Evolutionary conservation across 2,329 filamentous ascomycete species (phyloP), one percentile per base, ranked within the genome.

Genomic region (Emydomyces testavorans): DNA sequence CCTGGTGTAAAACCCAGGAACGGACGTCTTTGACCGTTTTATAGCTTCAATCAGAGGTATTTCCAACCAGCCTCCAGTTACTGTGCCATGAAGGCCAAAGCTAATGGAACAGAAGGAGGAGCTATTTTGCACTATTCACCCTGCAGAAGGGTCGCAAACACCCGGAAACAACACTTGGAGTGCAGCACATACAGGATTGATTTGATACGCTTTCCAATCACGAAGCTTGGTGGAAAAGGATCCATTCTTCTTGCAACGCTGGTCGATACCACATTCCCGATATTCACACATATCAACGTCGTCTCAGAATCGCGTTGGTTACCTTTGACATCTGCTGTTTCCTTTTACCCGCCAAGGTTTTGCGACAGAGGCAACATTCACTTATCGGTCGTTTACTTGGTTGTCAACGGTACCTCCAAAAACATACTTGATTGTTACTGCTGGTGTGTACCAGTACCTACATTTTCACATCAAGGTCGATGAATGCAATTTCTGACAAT

Each of bases 191-290:
- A 16, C 23, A 8, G n/a, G 11, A 18, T 46, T 46, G 23, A 26
- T 38, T 38, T 38, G 43, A 46, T 40, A 24, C 29, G 2, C 34
- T 41, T 28, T 11, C 16, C 16, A 34, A 26, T 24, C 36, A 15
- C 21, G 28, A 39, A 29, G 16, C 35, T 29, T 26, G 23, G 8
- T 23, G 34, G 34, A 38, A 31, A 32, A 32, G 47, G 43, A 50
- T 38, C 50, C 44, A 49, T 46, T 42, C 39, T 32, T 38, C 51
- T 46, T 53, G 51, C 49, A 51, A 53, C 51, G 48, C 40, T 53
- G 45, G 26, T 41, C 40, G 28, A 38, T 41, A 26, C 37, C 37
- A 21, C 48, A 18, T 43, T 34, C 29, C 8, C 16, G 20, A 23
- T n/a, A 16, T 38, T 48, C 10, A 21, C 16, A 23, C 18, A 24